Evolutionary conservation across 345 rosid genomes (phyloP), one percentile per base, ranked within the genome.

Genomic region (Ailanthus altissimus): DNA sequence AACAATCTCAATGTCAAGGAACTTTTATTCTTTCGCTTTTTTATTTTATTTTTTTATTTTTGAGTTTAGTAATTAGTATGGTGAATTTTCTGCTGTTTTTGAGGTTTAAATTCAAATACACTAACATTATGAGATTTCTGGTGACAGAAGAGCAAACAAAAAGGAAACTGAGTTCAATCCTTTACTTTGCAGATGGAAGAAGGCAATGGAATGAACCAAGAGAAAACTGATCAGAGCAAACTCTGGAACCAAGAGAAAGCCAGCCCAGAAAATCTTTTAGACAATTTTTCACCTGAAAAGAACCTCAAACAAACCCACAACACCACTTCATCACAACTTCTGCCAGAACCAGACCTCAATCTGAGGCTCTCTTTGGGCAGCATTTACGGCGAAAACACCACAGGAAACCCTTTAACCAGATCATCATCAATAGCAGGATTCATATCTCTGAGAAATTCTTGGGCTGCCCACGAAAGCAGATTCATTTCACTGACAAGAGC

Each of bases 331-430:
- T 20, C 36, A 7, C 36, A 78, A 25, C 13, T 38, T 26, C 20
- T 20, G 9, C 72, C 43, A 10, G 23, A 75, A 45, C 72, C 56
- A 46, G 83, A 80, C 69, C 75, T 81, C 46, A 77, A 81, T 60
- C 80, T 81, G 2, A 67, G 57, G 40, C 80, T 81, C 18, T 73
- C 80, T 18, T 25, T 81, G 36, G 84, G 84, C 13, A 69, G 80
- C 38, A 43, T 68, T 62, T 62, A 74, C 77, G 0, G 58, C 21
- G 71, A 65, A 72, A 43, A 38, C 38, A 20, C 73, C 62, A 28
- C 28, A 26, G 45, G 59, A 28, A 73, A 49, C 59, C 51, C 45
- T 7, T 47, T 64, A 14, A 25, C 62, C 2, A 71, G 73, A 38
- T 57, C 77, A 67, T 78, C 77, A 13, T 73, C 83, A 20, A 26